Base-by-base conservation (phyloP, 2,329 filamentous ascomycete genomes). In the Fusarium concolor region DNA sequence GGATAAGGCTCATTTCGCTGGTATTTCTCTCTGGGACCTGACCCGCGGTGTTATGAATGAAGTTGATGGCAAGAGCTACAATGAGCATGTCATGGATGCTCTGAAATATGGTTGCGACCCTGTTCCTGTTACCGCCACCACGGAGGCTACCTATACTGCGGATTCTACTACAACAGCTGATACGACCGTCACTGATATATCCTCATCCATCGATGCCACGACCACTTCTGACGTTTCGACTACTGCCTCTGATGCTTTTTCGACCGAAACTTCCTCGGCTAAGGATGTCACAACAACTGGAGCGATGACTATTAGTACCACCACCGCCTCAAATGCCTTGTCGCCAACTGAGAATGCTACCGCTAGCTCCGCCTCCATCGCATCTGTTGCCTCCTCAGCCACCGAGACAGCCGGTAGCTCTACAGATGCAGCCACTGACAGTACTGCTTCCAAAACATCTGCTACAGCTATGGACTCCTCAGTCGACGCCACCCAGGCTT, bases 1-100 rank as follows among this genome's bases (percentile, higher is more conserved):
- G 62, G 72, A 71, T 38, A 75, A 75, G 18, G n/a, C 67, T 9
- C 75, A 79, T 62, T 84, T 83, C 55, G 82, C 80, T 17, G 83
- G 83, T 68, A 72, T 84, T 46, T 83, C 82, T 44, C 70, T 85
- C 20, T 84, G 81, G 81, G 83, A 85, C 50, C 76, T 80, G 24
- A 77, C 75, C 29, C 75, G 74, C 9, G 80, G 77, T 22, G 71
- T 68, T 11, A 46, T 50, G 1, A 81, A 82, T 65, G 15, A 45
- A 8, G 28, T 68, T 6, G 62, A 75, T 41, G 78, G 76, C 43
- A 78, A 81, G 71, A 70, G 64, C 24, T 84, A 79, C 62, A 76
- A 80, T 61, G 64, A 81, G 46, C 72, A 77, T 41, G 75, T 78
- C 28, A 66, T 78, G 26, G 78, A 81, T 41, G 78, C 79, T 11